Evolutionary conservation across 495 filamentous ascomycete species (phyloP).

Genomic region (Oleoguttula mirabilis): DNA sequence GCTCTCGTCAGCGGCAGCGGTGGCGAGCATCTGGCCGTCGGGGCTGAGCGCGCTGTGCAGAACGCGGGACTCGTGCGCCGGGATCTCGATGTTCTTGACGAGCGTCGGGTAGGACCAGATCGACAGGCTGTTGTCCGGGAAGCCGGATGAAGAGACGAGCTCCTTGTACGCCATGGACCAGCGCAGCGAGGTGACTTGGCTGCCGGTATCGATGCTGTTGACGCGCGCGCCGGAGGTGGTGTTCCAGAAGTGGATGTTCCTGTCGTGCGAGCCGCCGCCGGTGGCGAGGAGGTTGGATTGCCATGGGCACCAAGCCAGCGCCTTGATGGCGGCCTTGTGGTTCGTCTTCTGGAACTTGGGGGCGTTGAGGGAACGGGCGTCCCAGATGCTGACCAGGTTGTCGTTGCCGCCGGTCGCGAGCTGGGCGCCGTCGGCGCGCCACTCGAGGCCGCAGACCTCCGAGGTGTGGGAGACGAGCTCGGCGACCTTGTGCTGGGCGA

Average conservation of each 20-base stretch:
- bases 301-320: conserved; percentile 98
- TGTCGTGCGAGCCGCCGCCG: conserved; percentile 89
- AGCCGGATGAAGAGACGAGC: conserved; percentile 91
- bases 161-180: conserved; percentile 97
- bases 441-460: conserved; percentile 95
- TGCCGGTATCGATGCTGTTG: conserved; percentile 97
- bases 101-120: conserved; percentile 98
- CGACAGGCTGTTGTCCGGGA: conserved; percentile 95
- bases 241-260: conserved; percentile 99
- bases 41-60: conserved; percentile 90
- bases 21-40: conserved; percentile 94
- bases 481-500: conserved; percentile 94
- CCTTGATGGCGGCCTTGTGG: conserved; percentile 97
- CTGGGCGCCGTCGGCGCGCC: conserved; percentile 90
- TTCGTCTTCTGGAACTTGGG: conserved; percentile 99
- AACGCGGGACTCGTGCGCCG: conserved; percentile 94
- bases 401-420: conserved; percentile 96
- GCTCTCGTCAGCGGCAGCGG: conserved; percentile 88
- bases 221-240: conserved; percentile 90
- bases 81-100: conserved; percentile 95
- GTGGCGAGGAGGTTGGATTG: conserved; percentile 93
- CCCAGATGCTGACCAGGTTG: conserved; percentile 98
- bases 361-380: conserved; percentile 78
- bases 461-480: conserved; percentile 94
- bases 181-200: conserved; percentile 85